Base-by-base conservation (phyloP, 495 filamentous ascomycete species). In the Lichenothelia convexa region DNA sequence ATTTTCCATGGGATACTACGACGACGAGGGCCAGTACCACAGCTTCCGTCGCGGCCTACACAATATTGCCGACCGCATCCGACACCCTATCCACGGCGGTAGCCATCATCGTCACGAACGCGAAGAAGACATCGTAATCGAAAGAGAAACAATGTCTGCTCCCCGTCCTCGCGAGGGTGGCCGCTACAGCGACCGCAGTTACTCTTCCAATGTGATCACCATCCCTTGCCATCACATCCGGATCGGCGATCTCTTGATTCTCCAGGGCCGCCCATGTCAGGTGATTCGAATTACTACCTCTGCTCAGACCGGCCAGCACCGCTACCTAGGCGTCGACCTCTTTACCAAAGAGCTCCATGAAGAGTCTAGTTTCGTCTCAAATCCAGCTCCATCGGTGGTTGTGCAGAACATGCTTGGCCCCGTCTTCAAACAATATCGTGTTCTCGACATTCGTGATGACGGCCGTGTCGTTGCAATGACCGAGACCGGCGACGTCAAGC, bases 371-470 rank as follows among this genome's bases (percentile, higher is more conserved):
- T 94, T 94, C 65, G 73, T 97, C 63, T 84, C 81, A 62, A 91
- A 92, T 74, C 89, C 89, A 37, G 78, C 79, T 34, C 87, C 89
- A 48, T 91, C 80, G 41, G 89, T 97, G 38, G 75, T 95, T 30
- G 86, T 97, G 53, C 89, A 97, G 76, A 95, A 87, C 65, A 94
- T 97, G 82, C 81, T 93, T 39, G 89, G 89, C 50, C 89, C 89
- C 30, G 80, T 97, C 68, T 95, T 93, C 84, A 95, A 95, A 80
- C 92, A 93, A 68, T 97, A 97, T 76, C 84, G 89, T 58, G 86
- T 97, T 55, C 79, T 97, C 26, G 89, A 97, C 65, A 77, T 97
- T 64, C 82, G 83, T 61, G 83, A 93, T 42, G 78, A 81, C 47
- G 78, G 80, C 50, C 62, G 63, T 58, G 68, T 83, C 34, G 76